Evolutionary conservation across 2,329 filamentous ascomycete species (phyloP).

Genomic region (Curvularia sp.): DNA sequence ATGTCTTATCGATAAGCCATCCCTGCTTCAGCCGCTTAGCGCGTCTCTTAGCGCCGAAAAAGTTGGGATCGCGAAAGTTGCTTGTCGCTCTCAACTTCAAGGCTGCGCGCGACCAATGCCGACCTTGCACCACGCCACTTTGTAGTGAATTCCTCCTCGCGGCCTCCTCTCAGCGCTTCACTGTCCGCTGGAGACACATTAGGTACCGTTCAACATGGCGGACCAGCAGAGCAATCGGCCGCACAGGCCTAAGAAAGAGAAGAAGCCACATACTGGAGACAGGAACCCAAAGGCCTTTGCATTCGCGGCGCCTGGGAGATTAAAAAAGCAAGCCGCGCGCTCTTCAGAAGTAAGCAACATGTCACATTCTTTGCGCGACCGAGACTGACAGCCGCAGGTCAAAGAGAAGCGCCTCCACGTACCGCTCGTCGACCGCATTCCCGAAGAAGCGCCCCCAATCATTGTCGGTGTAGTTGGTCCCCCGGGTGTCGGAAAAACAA

Average conservation of each 20-base stretch:
- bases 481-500: slow-evolving; percentile 93
- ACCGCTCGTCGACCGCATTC: slow-evolving; percentile 91
- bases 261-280: slow-evolving; percentile 76
- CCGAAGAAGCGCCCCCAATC: slow-evolving; percentile 92
- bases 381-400: slow-evolving; percentile 61
- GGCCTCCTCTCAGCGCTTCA: background rate
- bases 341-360: slow-evolving; percentile 68
- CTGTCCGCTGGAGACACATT: background rate
- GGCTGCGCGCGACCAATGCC: slow-evolving; percentile 15
- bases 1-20: slow-evolving; percentile 46
- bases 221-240: slow-evolving; percentile 78
- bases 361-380: background rate
- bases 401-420: slow-evolving; percentile 97
- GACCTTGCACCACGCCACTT: slow-evolving; percentile 2
- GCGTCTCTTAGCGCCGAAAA: slow-evolving; percentile 41
- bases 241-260: slow-evolving; percentile 87
- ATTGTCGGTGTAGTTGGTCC: slow-evolving; percentile 95
- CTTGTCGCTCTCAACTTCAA: slow-evolving; percentile 11
- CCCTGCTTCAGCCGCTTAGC: slow-evolving; percentile 38
- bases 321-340: slow-evolving; percentile 75
- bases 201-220: slow-evolving; percentile 55
- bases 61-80: slow-evolving; percentile 22
- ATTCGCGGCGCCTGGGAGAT: slow-evolving; percentile 79
- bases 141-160: background rate
- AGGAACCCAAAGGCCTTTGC: slow-evolving; percentile 91